phyloP scores from a whole-genome alignment of 331 rosid genomes.

The Phaseolus coccineus region DNA sequence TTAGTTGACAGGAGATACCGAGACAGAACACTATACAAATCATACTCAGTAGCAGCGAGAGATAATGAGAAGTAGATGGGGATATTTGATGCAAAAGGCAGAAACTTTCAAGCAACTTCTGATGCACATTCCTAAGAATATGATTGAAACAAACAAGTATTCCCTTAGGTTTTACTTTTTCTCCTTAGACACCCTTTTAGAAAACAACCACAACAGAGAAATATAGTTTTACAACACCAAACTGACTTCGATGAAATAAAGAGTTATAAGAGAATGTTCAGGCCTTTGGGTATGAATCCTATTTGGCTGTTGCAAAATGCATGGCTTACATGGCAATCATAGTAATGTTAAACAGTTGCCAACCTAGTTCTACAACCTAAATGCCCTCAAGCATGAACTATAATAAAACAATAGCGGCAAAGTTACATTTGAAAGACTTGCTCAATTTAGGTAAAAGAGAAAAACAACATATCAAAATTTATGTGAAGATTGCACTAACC shows the following conservation, averaged over 20 bases:
- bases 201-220: neutral
- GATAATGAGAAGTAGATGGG: neutral
- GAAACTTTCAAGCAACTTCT: neutral
- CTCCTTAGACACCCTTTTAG: neutral
- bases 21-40: neutral
- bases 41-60: constrained; percentile 3
- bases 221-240: constrained; percentile 5
- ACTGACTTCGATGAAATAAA: neutral
- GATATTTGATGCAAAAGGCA: neutral
- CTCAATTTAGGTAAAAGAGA: constrained; percentile 10
- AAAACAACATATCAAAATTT: constrained; percentile 24
- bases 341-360: neutral
- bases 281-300: neutral
- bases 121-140: neutral
- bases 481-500: constrained; percentile 54
- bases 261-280: neutral
- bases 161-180: neutral
- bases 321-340: neutral
- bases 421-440: constrained; percentile 4
- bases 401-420: neutral
- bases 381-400: neutral
- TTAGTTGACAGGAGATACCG: neutral
- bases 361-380: neutral
- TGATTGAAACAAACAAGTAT: neutral
- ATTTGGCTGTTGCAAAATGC: neutral